Evolutionary conservation across 116 monocot species (phyloP).

Genomic region (Zostera marina): DNA sequence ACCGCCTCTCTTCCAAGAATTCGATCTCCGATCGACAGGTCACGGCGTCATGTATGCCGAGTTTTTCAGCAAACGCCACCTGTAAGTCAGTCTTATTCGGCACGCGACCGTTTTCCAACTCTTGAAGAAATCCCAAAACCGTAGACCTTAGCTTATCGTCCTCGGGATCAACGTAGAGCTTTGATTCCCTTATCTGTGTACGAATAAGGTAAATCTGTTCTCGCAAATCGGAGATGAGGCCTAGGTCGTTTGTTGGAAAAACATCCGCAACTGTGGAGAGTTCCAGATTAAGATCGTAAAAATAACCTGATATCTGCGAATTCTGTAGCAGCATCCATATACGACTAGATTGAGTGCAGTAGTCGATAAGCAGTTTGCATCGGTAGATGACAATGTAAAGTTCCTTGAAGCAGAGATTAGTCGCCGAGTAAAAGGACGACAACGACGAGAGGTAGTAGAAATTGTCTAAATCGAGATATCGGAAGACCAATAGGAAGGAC

Average conservation of each 20-base stretch:
- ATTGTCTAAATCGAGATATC: constrained; percentile 10
- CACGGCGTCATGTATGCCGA: constrained; percentile 26
- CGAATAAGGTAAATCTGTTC: constrained; percentile 44
- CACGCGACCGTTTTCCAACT: constrained; percentile 24
- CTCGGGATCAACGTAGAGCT: constrained; percentile 25
- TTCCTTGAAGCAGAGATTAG: constrained; percentile 43
- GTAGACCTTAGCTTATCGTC: constrained; percentile 31
- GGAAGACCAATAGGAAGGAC: constrained; percentile 31
- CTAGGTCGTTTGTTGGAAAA: constrained; percentile 25
- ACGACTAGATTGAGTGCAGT: constrained; percentile 36
- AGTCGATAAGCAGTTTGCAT: constrained; percentile 37
- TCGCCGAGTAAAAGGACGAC: constrained; percentile 10
- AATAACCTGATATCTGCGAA: constrained; percentile 29
- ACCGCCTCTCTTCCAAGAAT: constrained; percentile 58
- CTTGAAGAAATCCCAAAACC: constrained; percentile 33
- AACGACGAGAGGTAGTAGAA: background rate
- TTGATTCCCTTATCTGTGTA: constrained; percentile 17
- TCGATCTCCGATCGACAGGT: constrained; percentile 47
- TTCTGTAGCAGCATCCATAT: constrained; percentile 41
- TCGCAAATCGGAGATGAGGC: constrained; percentile 20
- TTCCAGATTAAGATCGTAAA: constrained; percentile 49
- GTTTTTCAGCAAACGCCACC: constrained; percentile 16
- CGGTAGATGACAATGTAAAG: constrained; percentile 60
- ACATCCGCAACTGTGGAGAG: constrained; percentile 57
- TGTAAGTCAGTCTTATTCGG: constrained; percentile 30